phyloP scores from a whole-genome alignment of 2,329 filamentous ascomycete genomes.

The Fusarium robinianum region DNA sequence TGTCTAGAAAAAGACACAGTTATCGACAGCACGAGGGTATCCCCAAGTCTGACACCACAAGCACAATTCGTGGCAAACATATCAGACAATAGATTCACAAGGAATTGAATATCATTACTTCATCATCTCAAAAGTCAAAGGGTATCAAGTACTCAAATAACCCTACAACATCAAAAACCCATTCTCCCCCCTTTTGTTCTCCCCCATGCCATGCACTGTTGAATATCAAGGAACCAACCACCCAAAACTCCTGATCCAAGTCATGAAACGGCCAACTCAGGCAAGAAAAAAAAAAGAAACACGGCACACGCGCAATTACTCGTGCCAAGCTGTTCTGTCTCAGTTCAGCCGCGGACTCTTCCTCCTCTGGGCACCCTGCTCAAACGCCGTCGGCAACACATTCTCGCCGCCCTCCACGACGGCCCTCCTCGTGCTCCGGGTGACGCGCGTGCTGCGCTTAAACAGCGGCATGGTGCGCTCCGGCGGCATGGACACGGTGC shows the following conservation, averaged over 20 bases:
- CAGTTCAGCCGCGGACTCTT: conserved; percentile 60
- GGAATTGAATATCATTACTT: conserved; percentile 25
- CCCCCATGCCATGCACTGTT: conserved; percentile 17
- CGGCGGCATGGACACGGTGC: conserved; percentile 47
- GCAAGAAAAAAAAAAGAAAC: conserved; percentile 2
- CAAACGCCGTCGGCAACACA: conserved; percentile 50
- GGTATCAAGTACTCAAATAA: conserved; percentile 44
- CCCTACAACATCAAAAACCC: conserved; percentile 30
- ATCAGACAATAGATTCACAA: no score
- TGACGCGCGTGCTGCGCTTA: conserved; percentile 50
- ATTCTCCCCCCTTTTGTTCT: no score
- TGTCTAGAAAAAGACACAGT: no score
- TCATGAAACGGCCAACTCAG: not conserved
- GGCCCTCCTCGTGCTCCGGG: conserved; percentile 42
- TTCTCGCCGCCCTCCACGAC: conserved; percentile 57
- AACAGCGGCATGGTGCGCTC: conserved; percentile 53
- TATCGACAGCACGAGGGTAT: no score
- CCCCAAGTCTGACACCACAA: not conserved
- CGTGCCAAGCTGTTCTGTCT: conserved; percentile 2
- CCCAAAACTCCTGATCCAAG: conserved; percentile 25
- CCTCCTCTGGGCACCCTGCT: conserved; percentile 53
- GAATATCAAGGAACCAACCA: conserved; percentile 7
- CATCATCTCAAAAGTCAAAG: conserved; percentile 32
- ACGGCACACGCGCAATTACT: no score
- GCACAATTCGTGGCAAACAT: no score